Evolutionary conservation across 169 alveolate genomes (phyloP).

Genomic region (Eimeria brunetti): DNA sequence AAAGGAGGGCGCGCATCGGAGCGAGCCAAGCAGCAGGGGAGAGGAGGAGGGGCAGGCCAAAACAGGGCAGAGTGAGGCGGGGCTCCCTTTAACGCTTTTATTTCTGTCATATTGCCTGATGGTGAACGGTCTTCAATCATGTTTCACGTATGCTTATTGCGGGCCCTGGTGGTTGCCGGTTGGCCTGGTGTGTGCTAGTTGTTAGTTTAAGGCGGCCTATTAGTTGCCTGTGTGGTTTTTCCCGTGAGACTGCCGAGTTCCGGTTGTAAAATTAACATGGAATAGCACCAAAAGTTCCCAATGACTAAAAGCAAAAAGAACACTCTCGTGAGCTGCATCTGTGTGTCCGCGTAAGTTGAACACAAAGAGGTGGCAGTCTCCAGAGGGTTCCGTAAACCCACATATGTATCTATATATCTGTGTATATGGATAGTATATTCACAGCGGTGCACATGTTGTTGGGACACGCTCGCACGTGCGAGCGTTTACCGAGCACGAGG

Average conservation of each 20-base stretch:
- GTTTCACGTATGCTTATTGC: background rate
- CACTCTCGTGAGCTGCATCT: background rate
- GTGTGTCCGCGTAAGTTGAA: background rate
- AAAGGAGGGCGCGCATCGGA: background rate
- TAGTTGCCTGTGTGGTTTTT: background rate
- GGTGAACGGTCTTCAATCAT: background rate
- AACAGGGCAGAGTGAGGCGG: constrained; percentile 9
- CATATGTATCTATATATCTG: no score
- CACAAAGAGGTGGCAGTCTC: background rate
- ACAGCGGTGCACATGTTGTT: background rate
- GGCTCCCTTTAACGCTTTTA: background rate
- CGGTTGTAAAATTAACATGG: background rate
- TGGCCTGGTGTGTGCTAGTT: background rate
- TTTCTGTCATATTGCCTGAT: constrained; percentile 9
- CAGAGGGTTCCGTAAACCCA: background rate
- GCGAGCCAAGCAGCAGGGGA: constrained; percentile 14
- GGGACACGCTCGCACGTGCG: background rate
- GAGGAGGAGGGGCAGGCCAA: background rate
- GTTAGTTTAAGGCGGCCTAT: background rate
- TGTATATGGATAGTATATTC: background rate
- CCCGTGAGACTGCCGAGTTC: background rate
- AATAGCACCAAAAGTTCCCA: background rate
- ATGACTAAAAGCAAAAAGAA: background rate
- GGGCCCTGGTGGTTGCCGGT: background rate
- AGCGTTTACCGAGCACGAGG: background rate